A percentile compares a stretch with the other conserved stretches of the same genome.
phyloP scores from a whole-genome alignment of 2,329 filamentous ascomycete genomes.

The Cercospora zeina region DNA sequence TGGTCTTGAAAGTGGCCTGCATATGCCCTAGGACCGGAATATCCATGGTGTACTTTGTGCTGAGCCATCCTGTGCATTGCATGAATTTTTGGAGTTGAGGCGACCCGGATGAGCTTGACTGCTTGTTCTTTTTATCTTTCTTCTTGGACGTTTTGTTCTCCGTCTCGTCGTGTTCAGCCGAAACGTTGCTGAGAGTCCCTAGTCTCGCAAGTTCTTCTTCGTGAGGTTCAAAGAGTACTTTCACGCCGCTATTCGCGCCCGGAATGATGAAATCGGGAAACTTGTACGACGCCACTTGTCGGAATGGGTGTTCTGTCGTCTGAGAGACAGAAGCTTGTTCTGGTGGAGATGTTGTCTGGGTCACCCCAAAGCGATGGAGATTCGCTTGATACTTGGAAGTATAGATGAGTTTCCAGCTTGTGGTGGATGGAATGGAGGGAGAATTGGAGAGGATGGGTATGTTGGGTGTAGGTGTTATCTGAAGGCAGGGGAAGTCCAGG shows the following conservation, averaged over 20 bases:
- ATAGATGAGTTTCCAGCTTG: conserved; percentile 20
- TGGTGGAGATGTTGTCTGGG: background rate
- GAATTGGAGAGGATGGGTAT: conserved; percentile 5
- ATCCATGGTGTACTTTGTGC: conserved; percentile 19
- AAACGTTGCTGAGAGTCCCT: conserved; percentile 6
- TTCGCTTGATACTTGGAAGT: conserved; percentile 18
- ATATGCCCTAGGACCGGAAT: conserved; percentile 17
- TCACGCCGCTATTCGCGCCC: conserved; percentile 12
- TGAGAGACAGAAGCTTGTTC: conserved; percentile 1
- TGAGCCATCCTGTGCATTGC: conserved; percentile 20
- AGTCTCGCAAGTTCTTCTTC: conserved; percentile 19
- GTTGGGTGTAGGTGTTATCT: conserved; percentile 9
- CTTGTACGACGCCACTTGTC: conserved; percentile 18
- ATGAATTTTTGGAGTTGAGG: conserved; percentile 19
- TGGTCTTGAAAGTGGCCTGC: conserved; percentile 13
- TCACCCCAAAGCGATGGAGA: conserved; percentile 15
- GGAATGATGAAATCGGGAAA: conserved; percentile 21
- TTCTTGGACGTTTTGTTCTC: background rate
- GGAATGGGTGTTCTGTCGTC: conserved; percentile 20
- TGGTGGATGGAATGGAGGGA: conserved; percentile 17
- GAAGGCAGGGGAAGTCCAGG: conserved; percentile 16
- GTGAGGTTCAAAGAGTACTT: conserved; percentile 20
- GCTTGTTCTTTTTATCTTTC: conserved; percentile 1
- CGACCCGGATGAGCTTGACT: background rate
- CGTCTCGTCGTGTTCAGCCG: background rate